A percentile compares a stretch with the other conserved stretches of the same genome.
These are phyloP conservation scores for Stentor coeruleus DNA, from an alignment of 73 alveolate species.

Conservation along the genomic window DNA sequence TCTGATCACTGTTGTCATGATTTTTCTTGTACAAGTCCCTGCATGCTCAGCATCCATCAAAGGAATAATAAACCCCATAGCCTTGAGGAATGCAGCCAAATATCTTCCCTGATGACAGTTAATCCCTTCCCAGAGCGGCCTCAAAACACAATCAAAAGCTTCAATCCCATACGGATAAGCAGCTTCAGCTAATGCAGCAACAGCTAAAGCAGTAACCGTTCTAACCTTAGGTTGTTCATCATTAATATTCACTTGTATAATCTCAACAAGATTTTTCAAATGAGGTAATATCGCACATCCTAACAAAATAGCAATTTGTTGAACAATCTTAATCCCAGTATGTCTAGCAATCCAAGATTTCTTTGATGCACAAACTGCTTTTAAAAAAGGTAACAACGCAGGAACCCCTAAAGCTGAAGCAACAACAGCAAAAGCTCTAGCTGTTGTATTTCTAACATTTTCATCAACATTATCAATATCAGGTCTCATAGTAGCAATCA, in stretches of 20 bases:
- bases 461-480: constrained; percentile 99
- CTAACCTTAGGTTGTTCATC: constrained; percentile 91
- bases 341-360: constrained; percentile 99
- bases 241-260: constrained; percentile 94
- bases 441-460: constrained; percentile 95
- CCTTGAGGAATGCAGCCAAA: constrained; percentile 97
- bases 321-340: constrained; percentile 98
- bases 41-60: constrained; percentile 99
- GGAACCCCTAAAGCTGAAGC: constrained; percentile 99
- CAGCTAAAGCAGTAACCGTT: constrained; percentile 98
- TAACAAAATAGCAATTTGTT: constrained; percentile 74
- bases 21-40: constrained; percentile 93
- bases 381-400: constrained; percentile 95
- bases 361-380: constrained; percentile 97
- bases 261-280: constrained; percentile 95
- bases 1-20: constrained; percentile 58
- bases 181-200: constrained; percentile 99
- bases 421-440: constrained; percentile 99
- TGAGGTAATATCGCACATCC: constrained; percentile 99
- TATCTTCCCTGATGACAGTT: constrained; percentile 95
- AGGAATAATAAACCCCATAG: constrained; percentile 98
- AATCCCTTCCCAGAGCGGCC: constrained; percentile 98
- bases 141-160: constrained; percentile 96
- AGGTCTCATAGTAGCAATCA: constrained; percentile 99
- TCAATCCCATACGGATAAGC: constrained; percentile 99